Conservation (phyloP, 163 green algal species). For the Scenedesmus sp. region DNA sequence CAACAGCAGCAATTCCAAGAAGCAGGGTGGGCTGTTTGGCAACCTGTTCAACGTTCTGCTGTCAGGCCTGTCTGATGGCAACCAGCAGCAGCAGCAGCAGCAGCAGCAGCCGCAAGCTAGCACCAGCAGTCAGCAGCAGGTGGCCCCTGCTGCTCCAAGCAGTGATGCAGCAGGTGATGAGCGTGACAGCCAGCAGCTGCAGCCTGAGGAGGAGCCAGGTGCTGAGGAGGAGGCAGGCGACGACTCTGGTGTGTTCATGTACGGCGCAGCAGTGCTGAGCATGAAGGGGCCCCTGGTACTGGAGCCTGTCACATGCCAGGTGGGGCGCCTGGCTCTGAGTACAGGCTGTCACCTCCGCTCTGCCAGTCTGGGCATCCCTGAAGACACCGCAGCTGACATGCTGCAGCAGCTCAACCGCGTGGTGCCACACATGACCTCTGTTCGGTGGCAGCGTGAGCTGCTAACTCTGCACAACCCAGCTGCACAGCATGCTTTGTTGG, state of each 20-base stretch:
- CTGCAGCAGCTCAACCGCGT: background rate
- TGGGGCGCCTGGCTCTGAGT: background rate
- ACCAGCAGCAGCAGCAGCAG: conserved; percentile 26
- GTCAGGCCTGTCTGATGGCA: conserved; percentile 2
- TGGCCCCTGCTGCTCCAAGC: background rate
- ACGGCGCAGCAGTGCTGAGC: conserved; percentile 49
- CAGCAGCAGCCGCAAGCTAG: background rate
- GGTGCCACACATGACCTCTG: too few species aligned
- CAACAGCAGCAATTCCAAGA: conserved; percentile 6
- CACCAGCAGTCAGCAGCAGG: background rate
- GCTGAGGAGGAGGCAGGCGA: conserved; percentile 27
- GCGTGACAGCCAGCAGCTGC: background rate
- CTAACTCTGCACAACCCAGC: too few species aligned
- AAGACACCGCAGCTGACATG: background rate
- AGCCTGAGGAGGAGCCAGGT: background rate
- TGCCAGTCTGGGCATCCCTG: background rate
- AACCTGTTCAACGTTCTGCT: conserved; percentile 16
- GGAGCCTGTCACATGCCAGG: conserved; percentile 50
- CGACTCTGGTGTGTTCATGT: conserved; percentile 50
- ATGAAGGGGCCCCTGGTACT: conserved; percentile 41
- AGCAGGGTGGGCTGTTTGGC: conserved; percentile 41
- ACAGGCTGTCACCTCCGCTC: too few species aligned
- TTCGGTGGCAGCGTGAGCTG: too few species aligned
- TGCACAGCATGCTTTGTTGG: too few species aligned
- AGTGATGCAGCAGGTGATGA: background rate